phyloP scores from a whole-genome alignment of 176 grass and related monocot species.

The Musa schizocarpa region DNA sequence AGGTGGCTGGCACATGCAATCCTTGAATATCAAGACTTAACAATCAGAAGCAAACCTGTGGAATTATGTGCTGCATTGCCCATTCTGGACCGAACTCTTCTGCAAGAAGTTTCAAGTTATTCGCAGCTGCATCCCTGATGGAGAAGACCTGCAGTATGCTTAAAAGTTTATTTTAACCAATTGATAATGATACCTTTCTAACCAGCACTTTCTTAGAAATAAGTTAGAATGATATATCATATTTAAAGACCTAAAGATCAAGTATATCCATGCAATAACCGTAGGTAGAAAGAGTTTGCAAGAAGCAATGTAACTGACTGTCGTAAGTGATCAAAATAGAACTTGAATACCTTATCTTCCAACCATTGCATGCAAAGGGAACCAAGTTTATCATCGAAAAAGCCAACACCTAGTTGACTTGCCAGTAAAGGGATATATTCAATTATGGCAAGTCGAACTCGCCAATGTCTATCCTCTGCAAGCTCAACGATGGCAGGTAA shows the following conservation, averaged over 20 bases:
- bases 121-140: conserved; percentile 88
- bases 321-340: not conserved
- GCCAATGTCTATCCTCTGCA: conserved; percentile 93
- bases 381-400: conserved; percentile 92
- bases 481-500: conserved; percentile 91
- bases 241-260: too few relatives aligned
- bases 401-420: conserved; percentile 82
- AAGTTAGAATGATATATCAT: too few relatives aligned
- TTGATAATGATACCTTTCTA: not conserved
- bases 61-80: conserved; percentile 97
- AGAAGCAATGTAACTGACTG: too few relatives aligned
- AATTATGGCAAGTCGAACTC: conserved; percentile 92
- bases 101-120: conserved; percentile 85
- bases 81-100: conserved; percentile 94
- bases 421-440: conserved; percentile 93
- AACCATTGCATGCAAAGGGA: conserved; percentile 98
- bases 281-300: too few relatives aligned
- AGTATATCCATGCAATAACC: too few relatives aligned
- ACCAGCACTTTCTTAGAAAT: too few relatives aligned
- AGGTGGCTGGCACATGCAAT: not conserved
- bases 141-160: conserved; percentile 65
- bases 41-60: conserved; percentile 42
- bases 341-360: conserved; percentile 76
- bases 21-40: not conserved
- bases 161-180: not conserved